Base-by-base conservation (phyloP, 2,329 filamentous ascomycete genomes). In the Fusarium sororula region DNA sequence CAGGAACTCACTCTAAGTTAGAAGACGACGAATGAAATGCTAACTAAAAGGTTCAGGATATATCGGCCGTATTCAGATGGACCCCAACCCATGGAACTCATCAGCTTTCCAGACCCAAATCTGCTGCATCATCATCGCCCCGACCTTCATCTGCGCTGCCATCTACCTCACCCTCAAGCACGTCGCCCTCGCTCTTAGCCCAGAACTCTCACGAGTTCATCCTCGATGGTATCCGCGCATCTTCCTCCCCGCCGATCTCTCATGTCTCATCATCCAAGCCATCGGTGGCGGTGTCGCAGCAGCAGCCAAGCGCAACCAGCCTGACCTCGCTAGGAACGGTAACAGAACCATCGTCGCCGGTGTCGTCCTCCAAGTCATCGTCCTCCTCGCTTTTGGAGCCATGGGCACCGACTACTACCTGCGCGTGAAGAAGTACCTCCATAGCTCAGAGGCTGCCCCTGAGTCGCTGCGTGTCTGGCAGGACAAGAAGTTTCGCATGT, bases 131-230 rank as follows among this genome's bases (percentile, higher is more conserved):
- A 88, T 90, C 80, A 84, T 90, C 57, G 87, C 83, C n/a, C 88
- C 88, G 6, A 89, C 90, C 37, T 85, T 92, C 66, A 84, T 91
- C 80, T 90, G 89, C 81, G 88, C 90, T 72, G 87, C 85, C 77
- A 87, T 92, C 80, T 92, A 92, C 82, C 86, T 92, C 32, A 90
- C 88, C 7, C 86, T 92, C 67, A 90, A 90, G 80, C 89, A 91
- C 83, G 80, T 89, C 73, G 84, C 86, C 66, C 81, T 88, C 39
- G 80, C 84, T 53, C 82, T 89, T 69, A 84, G 83, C 80, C 85
- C 88, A 14, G 48, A 74, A 42, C 82, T 88, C 60, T 89, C 88
- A n/a, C 85, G 87, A 71, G 76, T 90, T 64, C 83, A 82, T 7
- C 85, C 88, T 24, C 81, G 79, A n/a, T 83, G 84, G 74, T 90